Percentiles rank a stretch among this genome's conserved stretches.
phyloP scores from a whole-genome alignment of 176 grass and related monocot species.

The Aegilops tauschii region DNA sequence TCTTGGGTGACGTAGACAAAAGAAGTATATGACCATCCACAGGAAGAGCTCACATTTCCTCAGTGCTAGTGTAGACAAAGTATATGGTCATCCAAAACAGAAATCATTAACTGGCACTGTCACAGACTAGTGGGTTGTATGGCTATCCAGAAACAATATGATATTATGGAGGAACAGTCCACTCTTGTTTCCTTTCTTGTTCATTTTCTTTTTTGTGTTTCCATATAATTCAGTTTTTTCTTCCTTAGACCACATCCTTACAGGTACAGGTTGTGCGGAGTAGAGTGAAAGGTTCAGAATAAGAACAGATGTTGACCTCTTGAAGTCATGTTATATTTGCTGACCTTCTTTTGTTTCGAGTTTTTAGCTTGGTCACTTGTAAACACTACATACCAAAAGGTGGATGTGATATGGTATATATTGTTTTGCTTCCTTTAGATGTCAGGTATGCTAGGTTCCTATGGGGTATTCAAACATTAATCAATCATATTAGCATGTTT shows the following conservation, averaged over 20 bases:
- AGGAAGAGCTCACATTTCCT: background rate
- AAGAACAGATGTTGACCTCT: background rate
- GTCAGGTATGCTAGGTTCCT: background rate
- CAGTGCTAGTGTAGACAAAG: background rate
- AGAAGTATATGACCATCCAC: background rate
- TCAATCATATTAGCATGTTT: background rate
- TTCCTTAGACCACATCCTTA: background rate
- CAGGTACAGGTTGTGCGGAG: background rate
- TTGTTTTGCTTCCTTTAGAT: background rate
- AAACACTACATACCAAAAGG: background rate
- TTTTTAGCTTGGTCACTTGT: background rate
- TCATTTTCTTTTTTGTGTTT: background rate
- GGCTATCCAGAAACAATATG: background rate
- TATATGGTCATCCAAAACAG: background rate
- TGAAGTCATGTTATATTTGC: background rate
- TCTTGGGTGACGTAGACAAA: background rate
- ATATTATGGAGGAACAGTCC: background rate
- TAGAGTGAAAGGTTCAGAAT: background rate
- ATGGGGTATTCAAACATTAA: background rate
- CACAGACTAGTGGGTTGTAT: background rate
- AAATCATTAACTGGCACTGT: background rate
- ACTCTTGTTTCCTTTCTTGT: background rate
- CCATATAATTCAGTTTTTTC: background rate
- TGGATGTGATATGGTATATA: background rate
- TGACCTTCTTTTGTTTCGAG: background rate